Percentiles rank a stretch among this genome's conserved stretches.
Evolutionary conservation across 164 flowering plant genomes (phyloP).

Genomic region (Vitis amurensis): DNA sequence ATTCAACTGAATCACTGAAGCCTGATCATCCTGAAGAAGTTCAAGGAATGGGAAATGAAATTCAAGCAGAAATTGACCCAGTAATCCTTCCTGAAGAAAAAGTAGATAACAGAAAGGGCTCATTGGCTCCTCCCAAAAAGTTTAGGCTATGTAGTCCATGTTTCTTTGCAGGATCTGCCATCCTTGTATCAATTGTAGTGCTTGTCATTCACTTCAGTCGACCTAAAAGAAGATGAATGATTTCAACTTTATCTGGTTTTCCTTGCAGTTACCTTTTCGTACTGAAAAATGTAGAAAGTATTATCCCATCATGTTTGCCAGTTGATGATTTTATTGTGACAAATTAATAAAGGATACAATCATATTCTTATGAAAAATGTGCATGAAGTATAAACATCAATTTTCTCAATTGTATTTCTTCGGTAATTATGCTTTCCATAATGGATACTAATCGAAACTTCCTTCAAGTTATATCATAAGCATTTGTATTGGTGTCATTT

Average conservation of each 20-base stretch:
- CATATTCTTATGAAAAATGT: too few relatives aligned
- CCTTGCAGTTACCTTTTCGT: background rate
- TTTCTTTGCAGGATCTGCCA: constrained; percentile 50
- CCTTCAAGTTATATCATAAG: too few relatives aligned
- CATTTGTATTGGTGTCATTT: too few relatives aligned
- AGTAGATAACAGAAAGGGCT: too few relatives aligned
- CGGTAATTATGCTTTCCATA: too few relatives aligned
- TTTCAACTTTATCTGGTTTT: background rate
- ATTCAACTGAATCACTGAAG: background rate
- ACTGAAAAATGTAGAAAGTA: background rate
- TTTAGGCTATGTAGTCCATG: constrained; percentile 21
- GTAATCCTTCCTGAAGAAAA: background rate
- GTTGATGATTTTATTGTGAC: too few relatives aligned
- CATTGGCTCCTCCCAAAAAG: background rate
- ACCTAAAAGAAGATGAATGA: constrained; percentile 21
- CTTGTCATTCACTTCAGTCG: constrained; percentile 35
- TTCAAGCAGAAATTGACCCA: background rate
- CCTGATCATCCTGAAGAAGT: background rate
- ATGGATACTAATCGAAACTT: too few relatives aligned
- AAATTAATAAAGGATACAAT: too few relatives aligned
- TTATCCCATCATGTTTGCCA: too few relatives aligned
- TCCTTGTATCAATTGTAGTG: constrained; percentile 44
- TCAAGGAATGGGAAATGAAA: background rate
- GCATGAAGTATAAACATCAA: too few relatives aligned
- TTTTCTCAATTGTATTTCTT: too few relatives aligned